Base-by-base conservation (phyloP, 495 filamentous ascomycete species). In the Schizothecium vesticola region DNA sequence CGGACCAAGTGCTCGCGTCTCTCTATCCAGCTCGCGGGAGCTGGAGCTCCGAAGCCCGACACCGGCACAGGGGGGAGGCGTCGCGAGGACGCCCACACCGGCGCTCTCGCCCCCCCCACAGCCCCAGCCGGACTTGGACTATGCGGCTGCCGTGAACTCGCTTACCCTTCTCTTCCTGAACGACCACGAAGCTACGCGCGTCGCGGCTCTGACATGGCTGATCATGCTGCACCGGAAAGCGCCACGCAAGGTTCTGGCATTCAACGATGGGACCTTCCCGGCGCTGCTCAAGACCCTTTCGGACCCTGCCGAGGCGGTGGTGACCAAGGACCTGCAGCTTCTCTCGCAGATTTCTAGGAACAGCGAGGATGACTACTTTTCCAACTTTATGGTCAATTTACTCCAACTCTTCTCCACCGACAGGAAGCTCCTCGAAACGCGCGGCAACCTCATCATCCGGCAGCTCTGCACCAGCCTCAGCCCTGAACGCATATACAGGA, bases 141-240 rank as follows among this genome's bases (percentile, higher is more conserved):
- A 98, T 76, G 92, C 93, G n/a, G 92, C 92, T 10, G 91, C 94
- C n/a, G 96, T 99, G 55, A 94, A 88, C 77, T 95, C 96, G 57
- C 86, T 99, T 22, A 99, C 94, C 1, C 76, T 97, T 24, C 88
- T 98, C 65, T 98, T 99, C 76, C 79, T 98, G 59, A 97, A 98
- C 75, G 94, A 98, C 73, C 92, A 97, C 74, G 96, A 98, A 81
- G 93, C 92, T 51, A 97, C 96, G 0, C 87, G 96, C 64, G 93
- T 97, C 31, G 94, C 93, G 28, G 93, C 96, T 7, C 81, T 99
- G 36, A 92, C 91, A 8, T 99, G 96, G 96, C 85, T 99, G 28
- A 92, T 98, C 61, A 97, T 97, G 95, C 83, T 99, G 63, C 95
- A 99, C 75, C 87, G 90, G 58, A 97, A 96, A 80, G 94, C 95